Evolutionary conservation across 2,329 filamentous ascomycete species (phyloP), one percentile per base, ranked within the genome.

Genomic region (Paecilomyces formosus): DNA sequence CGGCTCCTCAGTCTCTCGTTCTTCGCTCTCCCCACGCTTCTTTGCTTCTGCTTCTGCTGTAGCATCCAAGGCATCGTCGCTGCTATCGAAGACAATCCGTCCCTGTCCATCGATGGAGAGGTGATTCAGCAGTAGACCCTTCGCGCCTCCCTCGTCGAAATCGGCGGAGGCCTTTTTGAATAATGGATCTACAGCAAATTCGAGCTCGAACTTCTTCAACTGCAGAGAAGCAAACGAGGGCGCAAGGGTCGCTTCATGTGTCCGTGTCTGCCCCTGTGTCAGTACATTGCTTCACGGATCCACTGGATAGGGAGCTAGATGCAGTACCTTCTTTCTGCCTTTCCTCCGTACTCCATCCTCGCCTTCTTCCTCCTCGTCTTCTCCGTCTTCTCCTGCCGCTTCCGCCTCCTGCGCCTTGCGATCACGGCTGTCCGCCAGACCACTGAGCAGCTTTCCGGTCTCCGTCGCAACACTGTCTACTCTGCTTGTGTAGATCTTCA

Each of bases 111-210:
- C 94, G 63, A 99, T 97, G 70, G 93, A 90, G n/a, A 99, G 81
- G 74, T 99, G 93, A 70, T 99, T 99, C 31, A 99, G 82, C 21
- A 99, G 81, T 50, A 99, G 81, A 21, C 94, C 94, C 75, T 97
- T 99, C 58, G 94, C 94, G 58, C 94, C 94, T 21, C 94, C 94
- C 77, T 99, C 94, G 70, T 99, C 94, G 64, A 99, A 99, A 77
- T 99, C 94, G 51, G 94, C 94, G 5, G 93, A 96, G 0, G 93
- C 93, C 71, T 99, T 99, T 71, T 99, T 99, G 83, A 99, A 99
- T n/a, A 99, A 78, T 2, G 94, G 94, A 70, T 99, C 94, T 4
- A 99, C 93, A 0, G 92, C 87, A 64, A 99, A 97, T 69, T 99
- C 94, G 52, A 97, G 82, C 67, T 99, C 94, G 68, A 99, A 92